Base-by-base conservation (phyloP, 495 filamentous ascomycete species). In the Haplographium delicatum region DNA sequence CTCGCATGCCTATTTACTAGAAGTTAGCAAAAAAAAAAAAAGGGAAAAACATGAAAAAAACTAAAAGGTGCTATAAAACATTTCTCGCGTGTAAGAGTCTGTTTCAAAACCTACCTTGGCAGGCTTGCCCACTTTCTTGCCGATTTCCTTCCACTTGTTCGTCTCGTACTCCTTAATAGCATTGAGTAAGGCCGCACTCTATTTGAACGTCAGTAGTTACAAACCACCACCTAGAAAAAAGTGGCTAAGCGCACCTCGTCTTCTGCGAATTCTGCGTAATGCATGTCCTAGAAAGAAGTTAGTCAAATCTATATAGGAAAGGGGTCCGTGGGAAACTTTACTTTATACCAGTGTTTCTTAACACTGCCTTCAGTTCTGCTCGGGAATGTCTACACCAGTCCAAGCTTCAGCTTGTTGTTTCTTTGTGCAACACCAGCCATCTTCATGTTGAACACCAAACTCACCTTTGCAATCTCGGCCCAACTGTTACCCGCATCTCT, bases 291-390 rank as follows among this genome's bases (percentile, higher is more conserved):
- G 16, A n/a, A 11, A 18, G 3, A 8, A 15, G 24, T 60, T 38
- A 60, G 49, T 53, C 33, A 20, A 34, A 28, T 16, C 11, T 37
- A 28, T 18, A 24, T 7, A 27, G 25, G 25, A 18, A 15, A 10
- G 31, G 27, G 11, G 16, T 19, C 7, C 26, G 5, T n/a, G 31
- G 24, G 24, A 11, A 25, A 4, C 60, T 71, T 44, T 74, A 91
- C 90, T 79, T 98, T 98, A 66, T 98, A 98, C 93, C 93, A 98
- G 67, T 98, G 93, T 72, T 98, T 98, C 76, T 98, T 98, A 9
- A 98, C 93, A 61, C 89, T 95, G 15, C 93, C 93, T 67, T 98
- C 93, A 19, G 93, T 98, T 56, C 93, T 76, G 15, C 79, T 81
- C 13, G 93, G 93, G 67, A 98, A 98, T 8, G 85, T 90, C 88